phyloP scores from a whole-genome alignment of 1,284 basidiomycete species.

The Ustilago crameri region DNA sequence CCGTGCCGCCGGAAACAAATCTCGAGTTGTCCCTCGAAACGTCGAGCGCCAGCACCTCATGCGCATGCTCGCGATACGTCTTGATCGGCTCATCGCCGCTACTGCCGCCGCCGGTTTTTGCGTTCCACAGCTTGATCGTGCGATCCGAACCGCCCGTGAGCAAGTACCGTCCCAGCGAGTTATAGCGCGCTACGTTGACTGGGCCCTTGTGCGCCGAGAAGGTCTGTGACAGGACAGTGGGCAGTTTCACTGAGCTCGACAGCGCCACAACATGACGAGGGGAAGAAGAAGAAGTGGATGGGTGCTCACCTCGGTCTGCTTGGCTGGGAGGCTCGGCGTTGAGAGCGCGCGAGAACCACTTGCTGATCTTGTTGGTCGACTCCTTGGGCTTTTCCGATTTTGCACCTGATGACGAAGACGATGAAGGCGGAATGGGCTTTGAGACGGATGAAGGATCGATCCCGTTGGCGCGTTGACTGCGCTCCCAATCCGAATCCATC shows the following conservation, averaged over 20 bases:
- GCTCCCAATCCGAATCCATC: conserved; percentile 57
- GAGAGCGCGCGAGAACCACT: conserved; percentile 36
- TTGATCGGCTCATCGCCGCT: conserved; percentile 72
- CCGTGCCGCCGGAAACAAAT: conserved; percentile 92
- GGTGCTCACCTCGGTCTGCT: conserved; percentile 22
- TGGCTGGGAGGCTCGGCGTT: conserved; percentile 5
- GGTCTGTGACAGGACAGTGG: conserved; percentile 22
- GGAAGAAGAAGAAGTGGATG: background rate
- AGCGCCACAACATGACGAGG: conserved; percentile 32
- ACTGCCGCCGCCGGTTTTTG: conserved; percentile 76
- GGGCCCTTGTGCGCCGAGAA: conserved; percentile 64
- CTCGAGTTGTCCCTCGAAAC: conserved; percentile 91
- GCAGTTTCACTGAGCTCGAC: conserved; percentile 39
- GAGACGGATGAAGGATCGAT: conserved; percentile 29
- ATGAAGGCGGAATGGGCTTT: background rate
- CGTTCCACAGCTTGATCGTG: conserved; percentile 90
- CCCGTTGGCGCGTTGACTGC: conserved; percentile 31
- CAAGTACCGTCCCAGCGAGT: conserved; percentile 79
- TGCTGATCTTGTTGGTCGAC: conserved; percentile 1
- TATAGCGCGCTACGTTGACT: conserved; percentile 65
- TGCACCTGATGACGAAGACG: background rate
- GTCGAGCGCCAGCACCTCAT: conserved; percentile 87
- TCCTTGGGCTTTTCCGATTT: background rate
- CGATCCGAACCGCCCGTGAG: conserved; percentile 92
- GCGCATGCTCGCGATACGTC: conserved; percentile 86